These are phyloP conservation scores for Pyrrhoderma noxium DNA, from an alignment of 1,284 basidiomycete genomes.

Conservation along the genomic window DNA sequence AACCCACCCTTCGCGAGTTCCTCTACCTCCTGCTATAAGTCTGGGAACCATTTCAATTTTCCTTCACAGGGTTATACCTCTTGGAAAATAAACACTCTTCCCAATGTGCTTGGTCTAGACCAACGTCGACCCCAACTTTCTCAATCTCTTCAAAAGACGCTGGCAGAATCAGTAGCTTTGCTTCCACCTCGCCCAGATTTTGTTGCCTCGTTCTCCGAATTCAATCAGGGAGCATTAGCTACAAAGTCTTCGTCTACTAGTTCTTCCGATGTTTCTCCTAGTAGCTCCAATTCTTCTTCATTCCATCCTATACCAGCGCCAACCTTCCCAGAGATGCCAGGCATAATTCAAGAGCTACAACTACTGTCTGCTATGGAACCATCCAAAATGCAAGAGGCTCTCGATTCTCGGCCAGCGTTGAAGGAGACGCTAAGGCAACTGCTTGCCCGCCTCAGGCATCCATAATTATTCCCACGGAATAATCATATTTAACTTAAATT, in stretches of 20 bases:
- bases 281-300: neutral
- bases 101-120: too few species aligned
- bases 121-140: too few species aligned
- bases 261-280: neutral
- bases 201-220: neutral
- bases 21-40: too few species aligned
- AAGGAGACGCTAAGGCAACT: constrained; percentile 9
- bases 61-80: too few species aligned
- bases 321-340: neutral
- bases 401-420: constrained; percentile 7
- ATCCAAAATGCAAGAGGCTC: neutral
- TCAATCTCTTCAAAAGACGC: neutral
- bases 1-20: too few species aligned
- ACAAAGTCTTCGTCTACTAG: neutral
- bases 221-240: neutral
- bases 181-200: neutral
- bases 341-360: constrained; percentile 1
- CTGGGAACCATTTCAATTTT: too few species aligned
- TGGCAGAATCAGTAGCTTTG: neutral
- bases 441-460: too few species aligned
- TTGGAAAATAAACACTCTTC: too few species aligned
- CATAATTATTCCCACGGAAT: too few species aligned
- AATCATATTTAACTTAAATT: too few species aligned
- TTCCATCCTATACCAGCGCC: neutral
- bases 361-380: constrained; percentile 9